Conservation (phyloP, 129 eudicot species). For the Silybum marianum region DNA sequence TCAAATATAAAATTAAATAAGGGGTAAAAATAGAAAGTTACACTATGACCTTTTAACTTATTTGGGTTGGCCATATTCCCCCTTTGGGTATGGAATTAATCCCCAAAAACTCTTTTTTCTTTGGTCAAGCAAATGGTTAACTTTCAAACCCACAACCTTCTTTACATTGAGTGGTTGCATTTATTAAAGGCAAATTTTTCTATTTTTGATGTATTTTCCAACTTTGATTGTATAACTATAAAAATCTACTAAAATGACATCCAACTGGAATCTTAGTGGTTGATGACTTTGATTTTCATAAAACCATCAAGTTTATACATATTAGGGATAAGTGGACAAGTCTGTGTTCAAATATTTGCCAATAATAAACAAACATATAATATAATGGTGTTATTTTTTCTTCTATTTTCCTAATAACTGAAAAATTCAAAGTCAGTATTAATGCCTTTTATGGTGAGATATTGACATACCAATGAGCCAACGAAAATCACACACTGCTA, state of each 20-base stretch:
- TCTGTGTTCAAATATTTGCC: neutral
- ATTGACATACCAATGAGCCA: neutral
- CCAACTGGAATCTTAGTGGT: constrained; percentile 5
- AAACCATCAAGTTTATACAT: neutral
- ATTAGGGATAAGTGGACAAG: neutral
- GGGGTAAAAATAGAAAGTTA: constrained; percentile 21
- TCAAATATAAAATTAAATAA: neutral
- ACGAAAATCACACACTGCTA: neutral
- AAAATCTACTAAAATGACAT: constrained; percentile 1
- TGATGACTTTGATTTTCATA: constrained; percentile 5
- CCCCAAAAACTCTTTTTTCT: constrained; percentile 14
- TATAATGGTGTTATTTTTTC: neutral
- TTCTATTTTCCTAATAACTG: neutral
- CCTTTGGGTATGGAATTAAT: constrained; percentile 21
- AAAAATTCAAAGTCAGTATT: neutral
- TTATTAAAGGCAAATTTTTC: constrained; percentile 10
- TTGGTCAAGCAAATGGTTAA: constrained; percentile 21
- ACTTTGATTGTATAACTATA: constrained; percentile 15
- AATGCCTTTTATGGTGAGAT: neutral
- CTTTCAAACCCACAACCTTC: constrained; percentile 25
- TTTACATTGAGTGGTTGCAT: constrained; percentile 12
- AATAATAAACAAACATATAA: neutral
- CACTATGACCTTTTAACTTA: constrained; percentile 16
- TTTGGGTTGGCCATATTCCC: constrained; percentile 23
- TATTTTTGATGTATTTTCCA: constrained; percentile 14